Evolutionary conservation across 768 basidiomycete genomes (phyloP), one percentile per base, ranked within the genome.

Genomic region (Leucogyrophana mollusca): DNA sequence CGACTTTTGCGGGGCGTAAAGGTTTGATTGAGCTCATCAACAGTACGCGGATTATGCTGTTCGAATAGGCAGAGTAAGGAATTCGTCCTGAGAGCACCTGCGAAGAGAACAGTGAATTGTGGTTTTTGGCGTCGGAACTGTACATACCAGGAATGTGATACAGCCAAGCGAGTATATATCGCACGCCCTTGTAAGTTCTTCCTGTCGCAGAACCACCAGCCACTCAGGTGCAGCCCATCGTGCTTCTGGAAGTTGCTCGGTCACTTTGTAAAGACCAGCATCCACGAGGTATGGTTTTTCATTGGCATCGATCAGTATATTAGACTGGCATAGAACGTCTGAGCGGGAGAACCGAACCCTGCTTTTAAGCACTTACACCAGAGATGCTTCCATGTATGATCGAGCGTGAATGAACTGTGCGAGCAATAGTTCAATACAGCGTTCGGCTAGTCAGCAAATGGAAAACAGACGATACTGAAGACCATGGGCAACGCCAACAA

Each of bases 161-260:
- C 22, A 43, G 27, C 45, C 45, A 20, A 52, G 36, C 0, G 51
- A 50, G 37, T 50, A 52, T 9, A 50, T 23, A 17, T 52, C 38
- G 14, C 24, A 43, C 17, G 22, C 16, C 13, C 32, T 16, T 9
- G 18, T 50, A 3, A 47, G 48, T 32, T 27, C 30, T n/a, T 40
- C 42, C 1, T 40, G 22, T 4, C 35, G 21, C 3, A 36, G 24
- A 20, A 34, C 18, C 4, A 38, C 17, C 14, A 45, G 13, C 14
- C 49, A 32, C 34, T 52, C 51, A 38, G 51, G 38, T 1, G 51
- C 51, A n/a, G 32, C 33, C 48, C 49, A 50, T 9, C 49, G 43
- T 38, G 14, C 23, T 21, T 16, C 17, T 27, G 18, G 8, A 13
- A 32, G 34, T 30, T 50, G 36, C 9, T 41, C 37, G 27, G 49